Percentiles rank a stretch among this genome's conserved stretches.
Conservation (phyloP, 192 early-diverging fungal species). For the Entophlyctis luteolus region DNA sequence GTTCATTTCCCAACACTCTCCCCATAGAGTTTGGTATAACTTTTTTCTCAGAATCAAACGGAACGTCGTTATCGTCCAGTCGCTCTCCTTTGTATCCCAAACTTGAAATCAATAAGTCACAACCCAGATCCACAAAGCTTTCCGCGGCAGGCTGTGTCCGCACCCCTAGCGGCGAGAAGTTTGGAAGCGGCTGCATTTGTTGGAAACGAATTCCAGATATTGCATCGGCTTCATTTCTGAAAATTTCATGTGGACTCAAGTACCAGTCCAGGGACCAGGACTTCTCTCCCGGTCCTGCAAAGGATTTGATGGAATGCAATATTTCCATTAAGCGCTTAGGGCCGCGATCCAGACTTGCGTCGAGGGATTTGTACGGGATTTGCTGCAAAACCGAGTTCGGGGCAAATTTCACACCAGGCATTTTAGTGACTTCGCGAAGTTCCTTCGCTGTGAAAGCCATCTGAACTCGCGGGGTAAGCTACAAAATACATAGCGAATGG, state of each 20-base stretch:
- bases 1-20: conserved; percentile 49
- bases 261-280: conserved; percentile 6
- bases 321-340: conserved; percentile 82
- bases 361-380: conserved; percentile 9
- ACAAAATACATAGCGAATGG: conserved; percentile 17
- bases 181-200: neutral
- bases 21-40: conserved; percentile 81
- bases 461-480: too few species aligned
- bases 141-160: conserved; percentile 30
- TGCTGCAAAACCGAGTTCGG: neutral
- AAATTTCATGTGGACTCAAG: conserved; percentile 25
- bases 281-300: neutral
- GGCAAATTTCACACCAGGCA: conserved; percentile 52
- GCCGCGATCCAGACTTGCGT: conserved; percentile 46
- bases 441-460: conserved; percentile 92
- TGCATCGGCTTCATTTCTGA: conserved; percentile 52
- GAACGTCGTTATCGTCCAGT: conserved; percentile 47
- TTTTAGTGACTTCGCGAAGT: conserved; percentile 82
- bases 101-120: conserved; percentile 71
- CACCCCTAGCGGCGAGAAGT: neutral
- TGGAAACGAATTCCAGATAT: neutral
- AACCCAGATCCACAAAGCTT: conserved; percentile 49
- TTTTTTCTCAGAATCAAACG: conserved; percentile 67
- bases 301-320: conserved; percentile 56
- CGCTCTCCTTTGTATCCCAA: conserved; percentile 82